Percentiles rank a stretch among this genome's conserved stretches.
Conservation (phyloP, 192 early-diverging fungal genomes). For the Coemansia sp. region DNA sequence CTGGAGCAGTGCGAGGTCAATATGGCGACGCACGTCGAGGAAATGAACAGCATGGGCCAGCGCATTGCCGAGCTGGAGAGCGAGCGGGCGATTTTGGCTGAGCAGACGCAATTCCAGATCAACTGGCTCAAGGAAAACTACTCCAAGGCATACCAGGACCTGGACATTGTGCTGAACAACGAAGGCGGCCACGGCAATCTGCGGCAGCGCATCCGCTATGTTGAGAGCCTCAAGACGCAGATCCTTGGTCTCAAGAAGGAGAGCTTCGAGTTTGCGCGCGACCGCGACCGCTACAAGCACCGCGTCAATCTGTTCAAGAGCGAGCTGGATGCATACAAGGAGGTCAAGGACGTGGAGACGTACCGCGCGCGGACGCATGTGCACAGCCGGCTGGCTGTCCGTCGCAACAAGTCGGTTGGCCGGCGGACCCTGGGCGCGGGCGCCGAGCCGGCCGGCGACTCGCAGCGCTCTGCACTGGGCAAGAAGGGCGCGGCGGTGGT, state of each 20-base stretch:
- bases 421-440: background rate
- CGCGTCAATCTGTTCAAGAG: slow-evolving; percentile 24
- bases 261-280: slow-evolving; percentile 29
- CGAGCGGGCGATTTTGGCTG: slow-evolving; percentile 42
- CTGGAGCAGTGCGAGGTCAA: slow-evolving; percentile 43
- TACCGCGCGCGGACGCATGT: slow-evolving; percentile 4
- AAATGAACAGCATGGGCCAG: slow-evolving; percentile 25
- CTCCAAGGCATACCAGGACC: slow-evolving; percentile 35
- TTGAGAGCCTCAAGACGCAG: slow-evolving; percentile 41
- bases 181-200: slow-evolving; percentile 38
- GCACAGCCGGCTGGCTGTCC: slow-evolving; percentile 2
- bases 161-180: slow-evolving; percentile 32
- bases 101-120: slow-evolving; percentile 48
- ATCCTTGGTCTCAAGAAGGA: slow-evolving; percentile 43
- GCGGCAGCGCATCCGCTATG: slow-evolving; percentile 46
- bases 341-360: slow-evolving; percentile 35
- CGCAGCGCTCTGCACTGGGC: slow-evolving; percentile 6
- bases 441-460: background rate
- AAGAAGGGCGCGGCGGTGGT: slow-evolving; percentile 14
- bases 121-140: slow-evolving; percentile 50
- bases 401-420: background rate
- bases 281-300: slow-evolving; percentile 28
- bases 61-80: slow-evolving; percentile 36
- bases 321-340: slow-evolving; percentile 48
- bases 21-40: slow-evolving; percentile 30